Evolutionary conservation across 1,284 basidiomycete species (phyloP), one percentile per base, ranked within the genome.

Genomic region (Bjerkandera adusta): DNA sequence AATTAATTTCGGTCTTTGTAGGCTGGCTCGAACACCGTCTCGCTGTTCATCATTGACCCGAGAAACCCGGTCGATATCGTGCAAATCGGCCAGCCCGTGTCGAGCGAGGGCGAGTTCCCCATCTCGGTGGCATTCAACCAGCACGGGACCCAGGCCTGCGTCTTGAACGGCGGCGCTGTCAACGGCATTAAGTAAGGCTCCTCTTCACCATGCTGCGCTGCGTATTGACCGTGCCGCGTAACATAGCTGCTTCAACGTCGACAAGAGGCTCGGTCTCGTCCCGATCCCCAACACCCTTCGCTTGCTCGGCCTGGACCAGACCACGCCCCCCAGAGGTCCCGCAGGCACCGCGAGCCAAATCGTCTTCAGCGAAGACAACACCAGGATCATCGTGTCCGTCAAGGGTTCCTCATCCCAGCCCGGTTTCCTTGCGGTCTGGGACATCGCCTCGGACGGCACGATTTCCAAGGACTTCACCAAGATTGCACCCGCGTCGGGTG

Each of bases 81-180:
- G 12, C 66, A 68, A 58, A 60, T 77, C 25, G 76, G 75, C 0
- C 56, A 61, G 24, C 73, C 75, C 5, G 59, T 71, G 4, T 63
- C 66, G 8, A 68, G 64, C 24, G 70, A 68, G 5, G 75, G 76
- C 21, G 69, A 78, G 45, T 77, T 77, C 62, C 76, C 76, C 8
- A 59, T 73, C 26, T 73, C 74, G 0, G 51, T 77, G 3, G 68
- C 73, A 4, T 67, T 76, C 54, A 74, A 71, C 57, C 59, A 63
- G 35, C 63, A 62, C 7, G 70, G 71, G 12, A 64, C 60, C 36
- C 63, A 55, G 26, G 63, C 73, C 10, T 77, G 75, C 53, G 61
- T 68, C 4, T 57, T 77, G 15, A 77, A 77, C 54, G 70, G 73
- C 16, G 76, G 77, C 5, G 59, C 57, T 15, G 57, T 72, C 24